These are phyloP conservation scores for Triticum monococcum DNA, from an alignment of 176 grass and related monocot genomes.

Conservation along the genomic window DNA sequence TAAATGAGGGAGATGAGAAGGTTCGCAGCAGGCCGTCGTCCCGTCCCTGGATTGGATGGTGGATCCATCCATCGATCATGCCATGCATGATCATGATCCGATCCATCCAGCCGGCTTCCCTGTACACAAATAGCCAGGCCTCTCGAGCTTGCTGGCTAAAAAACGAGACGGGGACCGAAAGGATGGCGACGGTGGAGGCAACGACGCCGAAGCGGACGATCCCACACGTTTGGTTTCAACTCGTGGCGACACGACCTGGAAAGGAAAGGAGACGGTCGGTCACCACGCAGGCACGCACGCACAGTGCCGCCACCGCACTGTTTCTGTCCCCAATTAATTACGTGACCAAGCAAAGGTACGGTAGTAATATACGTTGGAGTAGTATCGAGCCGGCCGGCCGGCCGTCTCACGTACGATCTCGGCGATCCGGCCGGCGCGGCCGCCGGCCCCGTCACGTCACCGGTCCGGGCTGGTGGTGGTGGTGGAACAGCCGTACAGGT, in stretches of 20 bases:
- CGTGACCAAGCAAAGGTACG: not conserved
- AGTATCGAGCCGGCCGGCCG: too few species aligned
- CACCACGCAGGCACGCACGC: too few species aligned
- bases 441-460: not conserved
- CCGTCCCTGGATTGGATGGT: too few species aligned
- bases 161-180: too few species aligned
- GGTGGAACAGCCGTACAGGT: not conserved
- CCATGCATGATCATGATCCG: not conserved
- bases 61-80: not conserved
- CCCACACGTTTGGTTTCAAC: not conserved
- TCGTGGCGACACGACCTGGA: not conserved
- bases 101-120: not conserved
- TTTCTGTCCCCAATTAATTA: not conserved
- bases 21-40: not conserved
- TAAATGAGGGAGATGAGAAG: not conserved
- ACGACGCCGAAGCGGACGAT: not conserved
- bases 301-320: not conserved
- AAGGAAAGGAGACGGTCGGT: not conserved
- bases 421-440: too few species aligned
- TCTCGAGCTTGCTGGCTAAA: not conserved
- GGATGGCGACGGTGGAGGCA: not conserved
- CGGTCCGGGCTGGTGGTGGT: too few species aligned
- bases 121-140: not conserved
- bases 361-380: too few species aligned
- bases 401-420: too few species aligned